Percentiles rank a stretch among this genome's conserved stretches.
Evolutionary conservation across 192 early-diverging fungal genomes (phyloP).

Genomic region (Dissophora globulifera): DNA sequence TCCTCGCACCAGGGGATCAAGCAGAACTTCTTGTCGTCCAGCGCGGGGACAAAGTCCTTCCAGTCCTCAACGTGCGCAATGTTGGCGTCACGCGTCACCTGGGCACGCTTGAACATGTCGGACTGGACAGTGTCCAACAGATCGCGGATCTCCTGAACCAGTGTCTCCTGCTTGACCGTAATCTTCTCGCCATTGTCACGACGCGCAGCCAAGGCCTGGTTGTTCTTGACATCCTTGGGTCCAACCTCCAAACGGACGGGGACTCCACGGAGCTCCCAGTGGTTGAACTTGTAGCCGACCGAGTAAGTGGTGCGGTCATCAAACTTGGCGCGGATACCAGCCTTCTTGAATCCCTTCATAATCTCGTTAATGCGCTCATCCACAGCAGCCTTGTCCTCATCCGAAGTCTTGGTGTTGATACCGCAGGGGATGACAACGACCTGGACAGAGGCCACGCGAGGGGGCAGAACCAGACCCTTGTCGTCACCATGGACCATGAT

Average conservation of each 20-base stretch:
- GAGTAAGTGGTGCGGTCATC: conserved; percentile 88
- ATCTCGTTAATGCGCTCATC: conserved; percentile 78
- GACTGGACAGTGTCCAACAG: conserved; percentile 83
- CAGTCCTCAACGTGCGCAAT: conserved; percentile 85
- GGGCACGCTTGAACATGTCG: conserved; percentile 92
- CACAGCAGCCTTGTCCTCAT: conserved; percentile 75
- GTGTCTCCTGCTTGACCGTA: conserved; percentile 67
- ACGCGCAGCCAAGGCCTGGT: conserved; percentile 80
- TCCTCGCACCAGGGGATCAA: conserved; percentile 98
- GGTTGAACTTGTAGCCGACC: conserved; percentile 98
- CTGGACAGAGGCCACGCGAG: conserved; percentile 90
- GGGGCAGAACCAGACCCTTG: conserved; percentile 98
- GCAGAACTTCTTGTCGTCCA: conserved; percentile 88
- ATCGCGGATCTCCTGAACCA: conserved; percentile 69
- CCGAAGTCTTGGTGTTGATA: conserved; percentile 86
- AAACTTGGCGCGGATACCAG: conserved; percentile 81
- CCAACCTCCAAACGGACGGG: conserved; percentile 97
- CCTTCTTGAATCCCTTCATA: conserved; percentile 70
- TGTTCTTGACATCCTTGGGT: conserved; percentile 90
- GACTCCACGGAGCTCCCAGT: conserved; percentile 98
- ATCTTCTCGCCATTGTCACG: conserved; percentile 80
- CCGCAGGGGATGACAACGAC: conserved; percentile 94
- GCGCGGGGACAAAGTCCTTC: conserved; percentile 92
- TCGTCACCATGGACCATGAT: conserved; percentile 99
- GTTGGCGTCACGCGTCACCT: conserved; percentile 76